These are phyloP conservation scores for Colletotrichum sp. DNA, from an alignment of 2,329 filamentous ascomycete genomes.

Conservation along the genomic window DNA sequence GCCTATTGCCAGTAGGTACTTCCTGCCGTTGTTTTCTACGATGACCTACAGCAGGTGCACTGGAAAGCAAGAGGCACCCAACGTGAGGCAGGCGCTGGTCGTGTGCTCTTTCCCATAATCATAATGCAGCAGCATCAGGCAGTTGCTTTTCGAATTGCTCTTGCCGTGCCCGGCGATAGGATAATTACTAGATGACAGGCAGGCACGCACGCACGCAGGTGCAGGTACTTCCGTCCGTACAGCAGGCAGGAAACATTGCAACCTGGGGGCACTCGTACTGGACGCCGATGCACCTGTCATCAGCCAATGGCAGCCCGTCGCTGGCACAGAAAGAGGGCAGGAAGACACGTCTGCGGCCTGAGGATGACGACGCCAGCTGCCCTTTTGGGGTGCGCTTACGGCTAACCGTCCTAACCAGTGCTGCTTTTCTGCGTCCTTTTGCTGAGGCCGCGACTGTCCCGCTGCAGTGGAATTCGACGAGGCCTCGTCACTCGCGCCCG, in stretches of 20 bases:
- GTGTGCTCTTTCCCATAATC: background rate
- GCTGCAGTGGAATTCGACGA: background rate
- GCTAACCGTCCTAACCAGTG: background rate
- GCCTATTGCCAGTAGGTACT: background rate
- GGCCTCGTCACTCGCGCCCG: conserved; percentile 6
- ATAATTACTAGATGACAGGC: background rate
- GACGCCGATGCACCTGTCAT: background rate
- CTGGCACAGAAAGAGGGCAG: background rate
- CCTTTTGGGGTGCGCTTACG: background rate
- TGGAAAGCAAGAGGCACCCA: background rate
- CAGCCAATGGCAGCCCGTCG: background rate
- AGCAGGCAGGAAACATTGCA: background rate
- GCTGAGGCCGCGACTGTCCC: background rate
- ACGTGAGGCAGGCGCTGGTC: background rate
- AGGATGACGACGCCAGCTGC: conserved; percentile 21
- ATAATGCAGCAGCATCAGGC: background rate
- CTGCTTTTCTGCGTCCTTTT: background rate
- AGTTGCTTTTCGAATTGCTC: background rate
- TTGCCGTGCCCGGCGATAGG: background rate
- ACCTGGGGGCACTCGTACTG: background rate
- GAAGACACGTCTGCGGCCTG: conserved; percentile 10
- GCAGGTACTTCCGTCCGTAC: background rate
- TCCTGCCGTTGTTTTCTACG: background rate
- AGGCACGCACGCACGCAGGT: background rate
- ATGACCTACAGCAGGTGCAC: background rate